phyloP scores from a whole-genome alignment of 345 rosid species.

The Euphorbia lathyris region DNA sequence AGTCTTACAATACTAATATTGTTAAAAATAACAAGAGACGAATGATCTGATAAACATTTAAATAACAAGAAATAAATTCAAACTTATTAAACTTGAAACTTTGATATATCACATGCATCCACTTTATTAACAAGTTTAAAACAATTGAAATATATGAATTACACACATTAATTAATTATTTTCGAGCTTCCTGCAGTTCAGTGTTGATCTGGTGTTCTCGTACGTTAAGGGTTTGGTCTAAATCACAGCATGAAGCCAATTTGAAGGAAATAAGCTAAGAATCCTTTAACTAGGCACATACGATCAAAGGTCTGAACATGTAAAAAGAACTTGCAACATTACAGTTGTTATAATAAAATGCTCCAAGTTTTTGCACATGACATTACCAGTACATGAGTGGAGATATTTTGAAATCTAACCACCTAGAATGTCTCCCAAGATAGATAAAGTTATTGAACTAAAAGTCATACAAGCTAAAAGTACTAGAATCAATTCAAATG shows the following conservation, averaged over 20 bases:
- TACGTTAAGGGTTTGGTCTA: constrained; percentile 78
- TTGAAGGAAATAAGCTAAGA: background rate
- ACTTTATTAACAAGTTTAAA: background rate
- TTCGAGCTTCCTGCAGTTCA: constrained; percentile 92
- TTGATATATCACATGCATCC: background rate
- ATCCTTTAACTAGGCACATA: background rate
- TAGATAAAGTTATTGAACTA: background rate
- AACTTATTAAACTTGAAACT: too few species aligned
- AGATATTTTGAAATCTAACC: background rate
- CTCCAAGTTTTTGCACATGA: background rate
- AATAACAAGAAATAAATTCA: background rate
- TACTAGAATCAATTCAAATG: too few species aligned
- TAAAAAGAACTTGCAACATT: background rate
- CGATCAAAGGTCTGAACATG: background rate
- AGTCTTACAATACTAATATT: too few species aligned
- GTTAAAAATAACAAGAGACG: too few species aligned
- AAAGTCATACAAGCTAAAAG: background rate
- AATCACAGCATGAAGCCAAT: background rate
- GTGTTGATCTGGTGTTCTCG: constrained; percentile 81
- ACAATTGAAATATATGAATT: background rate
- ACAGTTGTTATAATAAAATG: background rate
- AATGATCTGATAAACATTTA: background rate
- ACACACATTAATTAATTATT: constrained; percentile 73
- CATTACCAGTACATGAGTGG: background rate
- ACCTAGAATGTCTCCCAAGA: background rate